Evolutionary conservation across 2,329 filamentous ascomycete species (phyloP), one percentile per base, ranked within the genome.

Genomic region (Nemania sp.): DNA sequence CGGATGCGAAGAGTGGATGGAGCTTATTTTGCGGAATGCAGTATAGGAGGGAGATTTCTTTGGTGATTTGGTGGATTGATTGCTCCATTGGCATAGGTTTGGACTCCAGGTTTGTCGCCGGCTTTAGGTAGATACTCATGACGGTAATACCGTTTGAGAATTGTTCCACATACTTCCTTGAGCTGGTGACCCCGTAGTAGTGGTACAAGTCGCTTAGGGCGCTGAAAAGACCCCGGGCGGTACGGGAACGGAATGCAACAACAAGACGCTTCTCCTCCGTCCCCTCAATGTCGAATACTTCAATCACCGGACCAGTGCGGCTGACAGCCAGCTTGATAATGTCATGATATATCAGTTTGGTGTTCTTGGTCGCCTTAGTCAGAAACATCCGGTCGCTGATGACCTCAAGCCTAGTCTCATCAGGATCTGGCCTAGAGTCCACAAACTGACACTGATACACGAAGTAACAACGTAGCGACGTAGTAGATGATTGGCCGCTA

Each of bases 111-210:
- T 83, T 84, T 49, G 81, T 74, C 17, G 90, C 83, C 20, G 91
- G 92, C 67, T 90, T 89, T 62, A 99, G 84, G 77, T 99, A 99
- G 65, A 97, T 86, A 69, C 92, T 97, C 84, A 98, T 96, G 76
- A 98, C 90, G 13, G 92, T 96, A 75, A 97, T 96, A 64, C 95
- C 95, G 76, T 99, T 99, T 72, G 93, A 95, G 82, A 99, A 99
- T 79, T 98, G 95, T 79, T 99, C 91, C 49, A 99, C 90, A 73
- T 99, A 99, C 80, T 99, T 99, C 69, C 95, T 86, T 29, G 95
- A 95, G 72, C 91, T 96, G 2, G 95, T 99, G 63, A 98, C 85
- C 45, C 95, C 94, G 73, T 99, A 99, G 85, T 97, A 98, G 80
- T 99, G 95, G 81, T 99, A 99, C 39, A 99, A 82, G 75, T 98